These are phyloP conservation scores for Russula sp. DNA, from an alignment of 768 basidiomycete species.

Conservation along the genomic window DNA sequence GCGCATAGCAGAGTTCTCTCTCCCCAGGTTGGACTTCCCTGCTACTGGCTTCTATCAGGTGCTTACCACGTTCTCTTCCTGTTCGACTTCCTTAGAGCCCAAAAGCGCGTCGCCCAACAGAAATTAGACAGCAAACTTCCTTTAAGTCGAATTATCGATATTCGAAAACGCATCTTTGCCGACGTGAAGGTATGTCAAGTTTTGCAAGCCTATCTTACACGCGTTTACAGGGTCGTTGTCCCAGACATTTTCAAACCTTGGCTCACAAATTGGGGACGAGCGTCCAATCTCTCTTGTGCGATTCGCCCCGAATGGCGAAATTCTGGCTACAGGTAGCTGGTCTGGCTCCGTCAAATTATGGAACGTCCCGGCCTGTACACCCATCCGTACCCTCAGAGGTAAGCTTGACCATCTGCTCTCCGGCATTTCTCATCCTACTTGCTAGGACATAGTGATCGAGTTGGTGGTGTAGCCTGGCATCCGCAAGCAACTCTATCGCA, in stretches of 20 bases:
- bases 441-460: constrained; percentile 78
- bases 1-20: constrained; percentile 86
- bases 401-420: constrained; percentile 14
- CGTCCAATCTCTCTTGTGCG: constrained; percentile 90
- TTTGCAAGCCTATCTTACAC: not conserved
- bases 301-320: constrained; percentile 85
- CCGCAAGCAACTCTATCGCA: constrained; percentile 80
- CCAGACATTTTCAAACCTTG: constrained; percentile 85
- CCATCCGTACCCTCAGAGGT: constrained; percentile 71
- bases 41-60: constrained; percentile 52
- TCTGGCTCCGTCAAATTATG: constrained; percentile 91
- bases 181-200: constrained; percentile 72
- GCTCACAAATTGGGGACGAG: constrained; percentile 97
- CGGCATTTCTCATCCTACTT: constrained; percentile 12
- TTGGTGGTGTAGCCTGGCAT: constrained; percentile 98
- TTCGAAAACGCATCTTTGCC: constrained; percentile 82
- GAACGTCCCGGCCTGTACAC: constrained; percentile 89
- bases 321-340: constrained; percentile 93
- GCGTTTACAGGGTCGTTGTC: not conserved
- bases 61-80: constrained; percentile 54
- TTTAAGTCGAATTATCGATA: constrained; percentile 82
- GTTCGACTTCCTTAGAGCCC: constrained; percentile 65
- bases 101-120: constrained; percentile 90
- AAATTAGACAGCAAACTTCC: constrained; percentile 82
- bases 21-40: constrained; percentile 84